Percentiles rank a stretch among this genome's conserved stretches.
phyloP scores from a whole-genome alignment of 1,139 yeast species.

The Lodderomyces jiufengensis region DNA sequence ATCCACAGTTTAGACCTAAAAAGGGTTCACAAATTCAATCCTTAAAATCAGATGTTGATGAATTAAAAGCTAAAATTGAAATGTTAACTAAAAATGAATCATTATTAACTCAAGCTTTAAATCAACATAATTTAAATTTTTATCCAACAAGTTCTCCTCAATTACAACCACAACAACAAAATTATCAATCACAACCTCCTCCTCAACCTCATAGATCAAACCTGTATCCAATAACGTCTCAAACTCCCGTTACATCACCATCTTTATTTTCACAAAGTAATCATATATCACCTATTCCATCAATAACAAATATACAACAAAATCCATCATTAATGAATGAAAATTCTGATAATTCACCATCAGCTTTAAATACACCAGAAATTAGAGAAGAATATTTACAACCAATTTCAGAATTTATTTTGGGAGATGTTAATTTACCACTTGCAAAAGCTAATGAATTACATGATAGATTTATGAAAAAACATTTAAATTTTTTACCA shows the following conservation, averaged over 20 bases:
- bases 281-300: conserved; percentile 11
- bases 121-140: conserved; percentile 36
- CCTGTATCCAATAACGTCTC: conserved; percentile 13
- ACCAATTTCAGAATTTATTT: conserved; percentile 49
- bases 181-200: conserved; percentile 1
- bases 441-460: conserved; percentile 66
- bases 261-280: conserved; percentile 1
- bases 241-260: conserved; percentile 7
- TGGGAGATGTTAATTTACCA: conserved; percentile 72
- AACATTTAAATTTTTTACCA: conserved; percentile 76
- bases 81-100: conserved; percentile 68
- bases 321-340: conserved; percentile 13
- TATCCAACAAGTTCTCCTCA: conserved; percentile 13
- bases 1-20: conserved; percentile 87
- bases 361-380: conserved; percentile 15
- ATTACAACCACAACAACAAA: conserved; percentile 2
- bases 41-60: conserved; percentile 80
- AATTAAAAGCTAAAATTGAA: conserved; percentile 73
- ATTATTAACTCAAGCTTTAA: conserved; percentile 61
- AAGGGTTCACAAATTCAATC: conserved; percentile 89
- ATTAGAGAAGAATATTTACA: conserved; percentile 9
- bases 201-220: conserved; percentile 8
- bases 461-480: conserved; percentile 62
- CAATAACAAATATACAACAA: conserved; percentile 12
- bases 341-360: conserved; percentile 25